Base-by-base conservation (phyloP, 371 early-diverging fungal genomes). In the Blakeslea trispora region DNA sequence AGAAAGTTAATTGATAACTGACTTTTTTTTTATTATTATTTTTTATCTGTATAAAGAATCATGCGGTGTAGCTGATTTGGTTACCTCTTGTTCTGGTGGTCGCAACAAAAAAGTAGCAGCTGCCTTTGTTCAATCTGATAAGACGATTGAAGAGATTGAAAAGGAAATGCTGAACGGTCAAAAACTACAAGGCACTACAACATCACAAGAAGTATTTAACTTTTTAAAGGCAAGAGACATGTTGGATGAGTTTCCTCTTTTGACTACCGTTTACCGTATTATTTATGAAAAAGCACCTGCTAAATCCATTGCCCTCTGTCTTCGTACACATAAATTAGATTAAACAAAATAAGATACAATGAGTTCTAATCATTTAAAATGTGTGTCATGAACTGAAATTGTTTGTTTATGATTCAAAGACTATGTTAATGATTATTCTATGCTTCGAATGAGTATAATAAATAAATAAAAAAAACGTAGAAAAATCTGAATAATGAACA, bases 101-200 rank as follows among this genome's bases (percentile, higher is more conserved):
- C 88, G 99, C 60, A 99, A 99, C 83, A 85, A 94, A 50, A 87
- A 86, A 61, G 88, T 96, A 17, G 94, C 94, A 15, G 95, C 94
- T 70, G 96, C 93, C 11, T 88, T 87, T 64, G 93, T 91, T 21
- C 69, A 68, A 47, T 92, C 93, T 21, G 92, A 91, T 55, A 92
- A 92, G 79, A 74, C 92, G 8, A 91, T 99, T 68, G 90, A 91
- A 34, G 84, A 85, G 58, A 81, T 98, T 19, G 98, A 99, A 68
- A 64, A 81, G 51, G 94, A 95, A 63, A 77, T 94, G 77, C 83
- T 99, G 64, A 93, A 95, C 64, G 98, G 98, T 32, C 98, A 98
- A 66, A 98, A 99, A 76, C 81, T 99, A 42, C 99, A 99, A 78
- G 99, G 99, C 48, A 91, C 96, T 5, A 77, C 90, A n/a, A 97